These are phyloP conservation scores for Musa balbisiana DNA, from an alignment of 202 grass and related monocot genomes.

Conservation along the genomic window DNA sequence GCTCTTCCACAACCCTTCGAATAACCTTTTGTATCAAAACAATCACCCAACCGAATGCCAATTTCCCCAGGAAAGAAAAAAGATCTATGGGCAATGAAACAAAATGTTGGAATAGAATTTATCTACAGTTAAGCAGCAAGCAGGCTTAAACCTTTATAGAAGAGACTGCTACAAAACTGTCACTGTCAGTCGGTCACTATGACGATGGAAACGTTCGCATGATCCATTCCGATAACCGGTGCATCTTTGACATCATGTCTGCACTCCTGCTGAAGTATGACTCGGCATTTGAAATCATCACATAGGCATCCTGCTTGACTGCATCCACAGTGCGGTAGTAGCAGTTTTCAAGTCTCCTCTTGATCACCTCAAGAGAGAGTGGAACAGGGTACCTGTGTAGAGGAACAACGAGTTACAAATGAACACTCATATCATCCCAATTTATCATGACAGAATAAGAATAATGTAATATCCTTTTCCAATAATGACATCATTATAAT, in stretches of 20 bases:
- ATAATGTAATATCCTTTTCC: too few relatives aligned
- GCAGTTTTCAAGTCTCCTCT: constrained; percentile 65
- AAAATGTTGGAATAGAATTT: constrained; percentile 27
- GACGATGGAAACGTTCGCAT: constrained; percentile 31
- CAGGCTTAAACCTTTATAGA: not conserved
- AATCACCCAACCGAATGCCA: constrained; percentile 10
- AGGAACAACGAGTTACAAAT: not conserved
- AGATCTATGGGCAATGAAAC: constrained; percentile 28
- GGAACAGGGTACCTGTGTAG: constrained; percentile 63
- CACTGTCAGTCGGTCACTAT: constrained; percentile 10
- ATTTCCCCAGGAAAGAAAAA: constrained; percentile 17
- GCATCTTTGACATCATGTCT: constrained; percentile 62
- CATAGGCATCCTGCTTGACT: constrained; percentile 56
- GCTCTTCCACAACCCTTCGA: not conserved
- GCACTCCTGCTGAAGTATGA: constrained; percentile 58
- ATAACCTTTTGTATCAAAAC: not conserved
- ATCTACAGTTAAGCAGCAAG: constrained; percentile 7
- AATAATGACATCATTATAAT: not conserved
- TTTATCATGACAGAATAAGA: too few relatives aligned
- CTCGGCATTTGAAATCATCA: constrained; percentile 58
- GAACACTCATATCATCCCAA: too few relatives aligned
- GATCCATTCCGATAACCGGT: constrained; percentile 46
- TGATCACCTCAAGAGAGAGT: constrained; percentile 83
- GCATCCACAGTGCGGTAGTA: constrained; percentile 78
- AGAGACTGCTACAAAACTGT: too few relatives aligned